Evolutionary conservation across 305 asterid genomes (phyloP).

Genomic region (Fraxinus sp.): DNA sequence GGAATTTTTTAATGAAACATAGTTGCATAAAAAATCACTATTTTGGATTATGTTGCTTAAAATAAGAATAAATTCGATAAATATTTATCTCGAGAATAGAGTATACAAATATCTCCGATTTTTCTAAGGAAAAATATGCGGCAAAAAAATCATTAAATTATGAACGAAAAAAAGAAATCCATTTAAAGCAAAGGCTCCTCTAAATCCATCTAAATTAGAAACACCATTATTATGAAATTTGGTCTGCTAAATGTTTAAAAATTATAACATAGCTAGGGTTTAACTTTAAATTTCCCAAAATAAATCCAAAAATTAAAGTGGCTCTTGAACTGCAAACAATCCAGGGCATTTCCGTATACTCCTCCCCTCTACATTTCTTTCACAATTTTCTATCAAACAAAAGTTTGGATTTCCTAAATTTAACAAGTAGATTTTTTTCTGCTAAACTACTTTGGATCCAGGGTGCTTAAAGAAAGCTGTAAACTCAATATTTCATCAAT

Average conservation of each 20-base stretch:
- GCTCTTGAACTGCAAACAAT: constrained; percentile 24
- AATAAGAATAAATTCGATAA: neutral
- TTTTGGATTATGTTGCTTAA: too few species aligned
- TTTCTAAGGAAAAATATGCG: neutral
- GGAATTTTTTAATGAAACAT: too few species aligned
- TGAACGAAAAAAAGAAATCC: neutral
- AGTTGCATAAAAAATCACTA: too few species aligned
- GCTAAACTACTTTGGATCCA: constrained; percentile 15
- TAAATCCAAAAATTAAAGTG: constrained; percentile 14
- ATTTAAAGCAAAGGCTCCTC: neutral
- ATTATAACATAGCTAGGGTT: too few species aligned
- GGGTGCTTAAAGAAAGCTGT: constrained; percentile 15
- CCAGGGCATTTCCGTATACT: neutral
- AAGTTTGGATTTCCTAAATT: constrained; percentile 14
- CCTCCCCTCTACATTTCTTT: constrained; percentile 2
- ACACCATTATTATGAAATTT: too few species aligned
- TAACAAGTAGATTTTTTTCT: constrained; percentile 15
- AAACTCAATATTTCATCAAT: neutral
- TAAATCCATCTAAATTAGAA: too few species aligned
- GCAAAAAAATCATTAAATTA: neutral
- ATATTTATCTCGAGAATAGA: too few species aligned
- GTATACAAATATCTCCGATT: neutral
- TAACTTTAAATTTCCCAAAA: neutral
- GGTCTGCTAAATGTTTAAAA: too few species aligned
- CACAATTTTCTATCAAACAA: constrained; percentile 5